These are phyloP conservation scores for Nelumbo lutea DNA, from an alignment of 164 flowering plant genomes.

Conservation along the genomic window DNA sequence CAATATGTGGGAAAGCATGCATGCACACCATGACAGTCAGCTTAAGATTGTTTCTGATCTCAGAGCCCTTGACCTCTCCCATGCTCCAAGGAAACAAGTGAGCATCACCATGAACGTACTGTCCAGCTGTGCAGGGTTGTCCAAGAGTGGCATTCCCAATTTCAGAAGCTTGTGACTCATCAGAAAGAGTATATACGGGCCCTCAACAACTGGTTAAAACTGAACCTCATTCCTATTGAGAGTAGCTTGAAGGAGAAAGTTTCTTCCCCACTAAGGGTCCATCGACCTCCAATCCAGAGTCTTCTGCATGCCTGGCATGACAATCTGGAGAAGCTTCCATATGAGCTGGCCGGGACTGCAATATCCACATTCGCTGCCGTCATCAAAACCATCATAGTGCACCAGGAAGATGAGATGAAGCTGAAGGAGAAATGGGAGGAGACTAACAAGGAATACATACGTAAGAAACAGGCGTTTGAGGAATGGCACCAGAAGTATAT, in stretches of 20 bases:
- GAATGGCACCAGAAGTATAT: constrained; percentile 71
- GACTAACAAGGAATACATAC: constrained; percentile 42
- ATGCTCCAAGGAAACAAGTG: constrained; percentile 53
- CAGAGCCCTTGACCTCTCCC: constrained; percentile 47
- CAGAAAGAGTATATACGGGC: constrained; percentile 64
- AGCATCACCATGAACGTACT: constrained; percentile 59
- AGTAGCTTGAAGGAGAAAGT: constrained; percentile 72
- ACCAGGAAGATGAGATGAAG: constrained; percentile 81
- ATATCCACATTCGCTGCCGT: constrained; percentile 66
- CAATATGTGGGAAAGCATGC: constrained; percentile 78
- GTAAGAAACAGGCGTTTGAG: constrained; percentile 52
- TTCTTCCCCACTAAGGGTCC: constrained; percentile 63
- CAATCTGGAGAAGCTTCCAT: constrained; percentile 66
- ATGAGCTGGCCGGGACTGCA: constrained; percentile 63
- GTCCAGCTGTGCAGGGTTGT: constrained; percentile 47
- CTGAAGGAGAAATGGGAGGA: constrained; percentile 71
- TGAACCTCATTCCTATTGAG: constrained; percentile 85
- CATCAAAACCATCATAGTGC: constrained; percentile 48
- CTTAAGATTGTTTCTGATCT: constrained; percentile 45
- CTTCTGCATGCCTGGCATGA: constrained; percentile 73
- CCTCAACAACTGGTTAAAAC: constrained; percentile 70
- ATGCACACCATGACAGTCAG: constrained; percentile 54
- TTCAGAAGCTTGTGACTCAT: constrained; percentile 51
- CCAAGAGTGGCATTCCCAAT: constrained; percentile 54
- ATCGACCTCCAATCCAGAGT: constrained; percentile 58